A percentile compares a stretch with the other conserved stretches of the same genome.
Evolutionary conservation across 2,329 filamentous ascomycete species (phyloP).

Genomic region (Exserohilum turcica): DNA sequence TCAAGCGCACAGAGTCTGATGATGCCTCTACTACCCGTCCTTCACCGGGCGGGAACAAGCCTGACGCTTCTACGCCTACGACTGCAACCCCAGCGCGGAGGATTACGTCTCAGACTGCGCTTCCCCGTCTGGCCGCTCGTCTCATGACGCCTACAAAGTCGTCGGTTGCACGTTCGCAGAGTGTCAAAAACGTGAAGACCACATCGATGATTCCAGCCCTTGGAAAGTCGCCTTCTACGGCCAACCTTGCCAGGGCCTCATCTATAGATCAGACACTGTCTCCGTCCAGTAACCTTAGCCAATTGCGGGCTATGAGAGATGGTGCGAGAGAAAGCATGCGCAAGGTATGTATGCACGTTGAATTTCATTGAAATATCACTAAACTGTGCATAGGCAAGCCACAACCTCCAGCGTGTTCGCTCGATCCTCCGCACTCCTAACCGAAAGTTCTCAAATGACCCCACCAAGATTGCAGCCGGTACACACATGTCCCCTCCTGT

Average conservation of each 20-base stretch:
- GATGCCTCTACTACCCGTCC: slow-evolving; percentile 71
- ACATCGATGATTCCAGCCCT: slow-evolving; percentile 61
- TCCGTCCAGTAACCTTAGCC: slow-evolving; percentile 33
- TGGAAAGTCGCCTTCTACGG: slow-evolving; percentile 58
- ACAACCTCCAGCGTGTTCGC: slow-evolving; percentile 61
- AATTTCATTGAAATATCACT: slow-evolving; percentile 1
- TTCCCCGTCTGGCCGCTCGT: slow-evolving; percentile 55
- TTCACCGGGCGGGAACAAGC: slow-evolving; percentile 50
- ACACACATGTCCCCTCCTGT: slow-evolving; percentile 59
- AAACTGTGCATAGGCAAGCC: slow-evolving; percentile 36
- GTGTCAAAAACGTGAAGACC: slow-evolving; percentile 54
- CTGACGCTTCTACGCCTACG: slow-evolving; percentile 15
- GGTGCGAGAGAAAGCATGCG: slow-evolving; percentile 46
- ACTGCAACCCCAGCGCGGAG: slow-evolving; percentile 33
- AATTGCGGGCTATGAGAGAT: slow-evolving; percentile 41
- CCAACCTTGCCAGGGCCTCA: slow-evolving; percentile 52
- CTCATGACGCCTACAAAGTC: slow-evolving; percentile 81
- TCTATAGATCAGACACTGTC: slow-evolving; percentile 58
- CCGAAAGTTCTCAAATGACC: slow-evolving; percentile 64
- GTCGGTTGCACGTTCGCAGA: slow-evolving; percentile 67
- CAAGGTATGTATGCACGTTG: slow-evolving; percentile 22
- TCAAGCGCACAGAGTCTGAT: slow-evolving; percentile 69
- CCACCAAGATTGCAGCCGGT: slow-evolving; percentile 63
- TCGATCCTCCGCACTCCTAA: slow-evolving; percentile 67
- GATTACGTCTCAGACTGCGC: slow-evolving; percentile 45